Percentiles rank a stretch among this genome's conserved stretches.
These are phyloP conservation scores for Aphanomyces astaci DNA, from an alignment of 352 stramenopile genomes.

Conservation along the genomic window DNA sequence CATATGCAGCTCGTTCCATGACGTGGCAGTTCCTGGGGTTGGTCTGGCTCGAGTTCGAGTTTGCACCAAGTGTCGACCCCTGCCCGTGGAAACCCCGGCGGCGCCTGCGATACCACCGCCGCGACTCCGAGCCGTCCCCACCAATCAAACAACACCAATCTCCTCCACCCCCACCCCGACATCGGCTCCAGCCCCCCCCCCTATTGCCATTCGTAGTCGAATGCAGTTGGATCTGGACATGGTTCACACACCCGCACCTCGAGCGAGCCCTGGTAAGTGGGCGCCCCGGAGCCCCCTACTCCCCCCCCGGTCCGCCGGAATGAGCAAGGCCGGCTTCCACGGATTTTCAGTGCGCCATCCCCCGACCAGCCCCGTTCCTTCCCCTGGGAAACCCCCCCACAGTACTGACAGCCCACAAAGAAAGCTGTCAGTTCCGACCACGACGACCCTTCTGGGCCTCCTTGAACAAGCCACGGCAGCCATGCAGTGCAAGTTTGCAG, in stretches of 20 bases:
- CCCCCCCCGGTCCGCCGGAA: neutral
- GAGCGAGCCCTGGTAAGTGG: neutral
- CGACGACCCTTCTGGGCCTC: slow-evolving; percentile 32
- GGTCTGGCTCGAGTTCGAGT: slow-evolving; percentile 58
- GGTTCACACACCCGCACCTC: neutral
- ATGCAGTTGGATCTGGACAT: neutral
- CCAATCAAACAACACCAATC: neutral
- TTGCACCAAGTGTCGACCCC: slow-evolving; percentile 37
- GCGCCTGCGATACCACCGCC: neutral
- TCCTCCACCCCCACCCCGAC: neutral
- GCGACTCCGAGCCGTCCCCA: neutral
- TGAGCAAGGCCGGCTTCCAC: neutral
- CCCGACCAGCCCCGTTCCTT: neutral
- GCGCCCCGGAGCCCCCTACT: neutral
- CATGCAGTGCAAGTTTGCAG: slow-evolving; percentile 45
- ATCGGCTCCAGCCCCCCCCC: neutral
- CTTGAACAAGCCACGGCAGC: slow-evolving; percentile 40
- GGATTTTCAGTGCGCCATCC: slow-evolving; percentile 1
- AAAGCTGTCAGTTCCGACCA: neutral
- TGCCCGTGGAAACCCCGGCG: neutral
- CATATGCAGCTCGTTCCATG: slow-evolving; percentile 62
- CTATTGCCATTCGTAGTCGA: neutral
- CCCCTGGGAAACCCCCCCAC: neutral
- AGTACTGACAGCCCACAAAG: neutral
- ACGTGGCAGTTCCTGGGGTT: slow-evolving; percentile 55